Percentiles rank a stretch among this genome's conserved stretches.
Conservation (phyloP, 1,284 basidiomycete species). For the Cystobasidium sp. region DNA sequence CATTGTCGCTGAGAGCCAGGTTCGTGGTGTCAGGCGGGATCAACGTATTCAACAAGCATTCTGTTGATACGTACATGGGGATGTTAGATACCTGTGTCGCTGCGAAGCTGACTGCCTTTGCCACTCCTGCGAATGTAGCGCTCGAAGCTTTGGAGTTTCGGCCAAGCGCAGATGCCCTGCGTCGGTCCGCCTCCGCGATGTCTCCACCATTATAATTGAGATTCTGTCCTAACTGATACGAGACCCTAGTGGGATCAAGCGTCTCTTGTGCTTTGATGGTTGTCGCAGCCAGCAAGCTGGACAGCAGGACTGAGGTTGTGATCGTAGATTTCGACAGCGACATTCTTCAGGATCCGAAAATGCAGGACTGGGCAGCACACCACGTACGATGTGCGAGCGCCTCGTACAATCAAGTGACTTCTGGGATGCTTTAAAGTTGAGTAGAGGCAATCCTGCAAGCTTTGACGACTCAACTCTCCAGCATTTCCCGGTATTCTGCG, state of each 20-base stretch:
- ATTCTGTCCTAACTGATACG: conserved; percentile 16
- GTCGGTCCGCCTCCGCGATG: conserved; percentile 27
- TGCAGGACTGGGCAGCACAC: too few relatives aligned
- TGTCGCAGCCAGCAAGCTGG: conserved; percentile 14
- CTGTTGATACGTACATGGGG: conserved; percentile 10
- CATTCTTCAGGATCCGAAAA: background rate
- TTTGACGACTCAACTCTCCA: background rate
- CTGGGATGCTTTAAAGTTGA: too few relatives aligned
- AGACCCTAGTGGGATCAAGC: background rate
- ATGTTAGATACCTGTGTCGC: conserved; percentile 4
- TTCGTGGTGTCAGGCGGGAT: background rate
- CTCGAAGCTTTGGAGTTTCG: conserved; percentile 7
- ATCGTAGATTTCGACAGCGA: conserved; percentile 8
- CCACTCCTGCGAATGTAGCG: conserved; percentile 4
- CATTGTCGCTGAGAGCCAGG: conserved; percentile 27
- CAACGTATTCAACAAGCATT: background rate
- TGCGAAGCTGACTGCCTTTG: conserved; percentile 31
- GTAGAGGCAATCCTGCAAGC: background rate
- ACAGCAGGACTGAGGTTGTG: conserved; percentile 13
- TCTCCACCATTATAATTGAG: conserved; percentile 13
- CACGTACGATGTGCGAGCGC: too few relatives aligned
- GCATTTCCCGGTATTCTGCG: background rate
- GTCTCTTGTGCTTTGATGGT: conserved; percentile 7
- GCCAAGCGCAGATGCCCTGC: conserved; percentile 22
- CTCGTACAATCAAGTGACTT: too few relatives aligned